Evolutionary conservation across 1,284 basidiomycete genomes (phyloP).

Genomic region (Leccinum angustisporum): DNA sequence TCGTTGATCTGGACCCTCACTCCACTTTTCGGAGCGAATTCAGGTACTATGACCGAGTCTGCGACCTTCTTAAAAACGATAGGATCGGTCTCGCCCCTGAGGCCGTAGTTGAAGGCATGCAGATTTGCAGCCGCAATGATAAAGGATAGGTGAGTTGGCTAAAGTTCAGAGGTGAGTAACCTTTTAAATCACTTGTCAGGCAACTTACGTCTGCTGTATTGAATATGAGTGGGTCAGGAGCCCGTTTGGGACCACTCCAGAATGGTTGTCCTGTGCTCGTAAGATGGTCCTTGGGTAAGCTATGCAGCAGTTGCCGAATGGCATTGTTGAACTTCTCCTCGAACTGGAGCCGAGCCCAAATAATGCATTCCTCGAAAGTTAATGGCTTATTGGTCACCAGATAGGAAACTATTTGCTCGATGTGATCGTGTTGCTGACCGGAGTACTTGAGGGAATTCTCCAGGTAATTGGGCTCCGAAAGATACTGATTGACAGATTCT

Average conservation of each 20-base stretch:
- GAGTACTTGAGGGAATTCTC: slow-evolving; percentile 90
- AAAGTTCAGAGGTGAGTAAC: slow-evolving; percentile 11
- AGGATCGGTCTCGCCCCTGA: slow-evolving; percentile 87
- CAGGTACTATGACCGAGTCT: slow-evolving; percentile 86
- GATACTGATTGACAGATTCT: slow-evolving; percentile 94
- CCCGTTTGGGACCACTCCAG: slow-evolving; percentile 98
- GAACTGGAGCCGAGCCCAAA: slow-evolving; percentile 96
- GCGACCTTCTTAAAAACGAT: slow-evolving; percentile 83
- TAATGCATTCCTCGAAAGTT: slow-evolving; percentile 96
- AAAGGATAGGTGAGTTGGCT: slow-evolving; percentile 89
- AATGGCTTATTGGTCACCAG: slow-evolving; percentile 92
- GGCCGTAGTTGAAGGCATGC: slow-evolving; percentile 97
- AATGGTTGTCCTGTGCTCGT: slow-evolving; percentile 92
- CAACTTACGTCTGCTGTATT: slow-evolving; percentile 78
- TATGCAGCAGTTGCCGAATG: slow-evolving; percentile 92
- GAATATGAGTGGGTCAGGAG: slow-evolving; percentile 91
- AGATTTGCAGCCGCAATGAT: slow-evolving; percentile 94
- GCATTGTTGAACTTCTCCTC: slow-evolving; percentile 94
- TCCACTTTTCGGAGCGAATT: slow-evolving; percentile 90
- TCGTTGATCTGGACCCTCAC: slow-evolving; percentile 96
- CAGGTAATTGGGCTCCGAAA: slow-evolving; percentile 95
- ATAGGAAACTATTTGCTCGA: slow-evolving; percentile 88
- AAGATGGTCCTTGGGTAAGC: slow-evolving; percentile 89
- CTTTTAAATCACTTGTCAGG: not conserved
- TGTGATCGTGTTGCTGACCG: slow-evolving; percentile 87